These are phyloP conservation scores for Penicillium psychrofluorescens DNA, from an alignment of 495 filamentous ascomycete genomes.

Conservation along the genomic window DNA sequence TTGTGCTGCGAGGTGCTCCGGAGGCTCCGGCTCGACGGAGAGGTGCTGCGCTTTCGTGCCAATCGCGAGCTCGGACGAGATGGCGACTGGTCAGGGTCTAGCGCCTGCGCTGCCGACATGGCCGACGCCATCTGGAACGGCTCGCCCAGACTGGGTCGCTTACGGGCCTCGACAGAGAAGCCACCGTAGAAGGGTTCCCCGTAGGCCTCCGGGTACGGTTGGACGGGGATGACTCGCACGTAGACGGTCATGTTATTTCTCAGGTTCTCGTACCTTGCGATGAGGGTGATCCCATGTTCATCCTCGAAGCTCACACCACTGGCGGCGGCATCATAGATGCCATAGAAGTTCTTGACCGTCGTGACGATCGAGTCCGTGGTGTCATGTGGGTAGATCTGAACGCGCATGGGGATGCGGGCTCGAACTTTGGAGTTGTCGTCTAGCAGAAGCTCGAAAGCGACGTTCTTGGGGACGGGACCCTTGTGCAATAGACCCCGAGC, in stretches of 20 bases:
- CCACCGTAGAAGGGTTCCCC: conserved; percentile 33
- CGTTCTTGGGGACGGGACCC: conserved; percentile 60
- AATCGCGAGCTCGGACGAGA: conserved; percentile 60
- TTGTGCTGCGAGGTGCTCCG: conserved; percentile 78
- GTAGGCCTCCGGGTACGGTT: conserved; percentile 16
- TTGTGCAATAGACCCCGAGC: conserved; percentile 41
- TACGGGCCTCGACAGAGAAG: conserved; percentile 34
- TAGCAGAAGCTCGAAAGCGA: conserved; percentile 80
- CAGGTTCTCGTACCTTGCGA: conserved; percentile 93
- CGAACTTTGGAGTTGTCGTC: conserved; percentile 63
- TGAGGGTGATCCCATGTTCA: conserved; percentile 74
- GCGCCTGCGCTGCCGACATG: conserved; percentile 25
- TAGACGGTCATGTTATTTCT: conserved; percentile 81
- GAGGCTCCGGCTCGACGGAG: conserved; percentile 68
- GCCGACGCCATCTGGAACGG: conserved; percentile 51
- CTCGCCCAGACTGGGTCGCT: conserved; percentile 46
- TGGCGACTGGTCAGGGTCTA: conserved; percentile 37
- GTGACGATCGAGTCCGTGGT: conserved; percentile 92
- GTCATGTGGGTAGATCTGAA: conserved; percentile 88
- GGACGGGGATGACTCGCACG: conserved; percentile 72
- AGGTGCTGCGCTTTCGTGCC: conserved; percentile 72
- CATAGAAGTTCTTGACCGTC: conserved; percentile 97
- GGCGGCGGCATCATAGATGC: conserved; percentile 69
- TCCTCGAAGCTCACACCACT: conserved; percentile 89
- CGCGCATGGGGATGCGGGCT: conserved; percentile 80